phyloP scores from a whole-genome alignment of 257 asterid genomes.

The Oldenlandia corymbosa region DNA sequence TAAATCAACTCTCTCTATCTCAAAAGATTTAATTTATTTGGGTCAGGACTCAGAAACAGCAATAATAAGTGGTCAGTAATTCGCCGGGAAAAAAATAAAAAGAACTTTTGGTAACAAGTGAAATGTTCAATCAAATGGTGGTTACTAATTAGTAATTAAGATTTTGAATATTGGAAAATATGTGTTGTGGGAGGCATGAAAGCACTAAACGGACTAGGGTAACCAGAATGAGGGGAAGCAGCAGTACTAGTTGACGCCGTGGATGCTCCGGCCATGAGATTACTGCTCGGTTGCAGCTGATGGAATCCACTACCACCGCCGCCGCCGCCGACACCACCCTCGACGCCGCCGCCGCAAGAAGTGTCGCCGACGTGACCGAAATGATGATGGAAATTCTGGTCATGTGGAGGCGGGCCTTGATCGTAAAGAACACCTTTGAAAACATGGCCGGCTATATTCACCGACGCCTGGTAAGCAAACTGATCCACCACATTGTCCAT shows the following conservation, averaged over 20 bases:
- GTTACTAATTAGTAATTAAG: conserved; percentile 17
- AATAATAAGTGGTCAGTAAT: too few species aligned
- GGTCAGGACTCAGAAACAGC: too few species aligned
- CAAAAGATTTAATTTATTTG: too few species aligned
- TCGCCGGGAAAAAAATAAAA: too few species aligned
- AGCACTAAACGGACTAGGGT: conserved; percentile 30
- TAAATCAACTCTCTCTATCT: too few species aligned
- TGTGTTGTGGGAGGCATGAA: conserved; percentile 34
- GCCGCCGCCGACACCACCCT: too few species aligned
- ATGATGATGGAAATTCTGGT: too few species aligned
- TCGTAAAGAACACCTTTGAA: conserved; percentile 78
- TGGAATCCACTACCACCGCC: conserved; percentile 16
- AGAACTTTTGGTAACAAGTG: too few species aligned
- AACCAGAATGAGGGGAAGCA: conserved; percentile 23
- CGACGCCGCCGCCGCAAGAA: conserved; percentile 22
- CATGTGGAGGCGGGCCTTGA: conserved; percentile 36
- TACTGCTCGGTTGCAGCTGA: conserved; percentile 16
- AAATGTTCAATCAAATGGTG: too few species aligned
- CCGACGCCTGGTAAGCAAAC: conserved; percentile 70
- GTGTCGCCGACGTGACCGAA: conserved; percentile 33
- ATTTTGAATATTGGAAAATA: conserved; percentile 41
- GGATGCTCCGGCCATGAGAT: conserved; percentile 8
- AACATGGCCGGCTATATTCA: conserved; percentile 62
- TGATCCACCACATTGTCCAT: conserved; percentile 64
- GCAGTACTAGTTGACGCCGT: conserved; percentile 3